Conservation (phyloP, 163 green algal genomes). For the Chlorella variabilis region DNA sequence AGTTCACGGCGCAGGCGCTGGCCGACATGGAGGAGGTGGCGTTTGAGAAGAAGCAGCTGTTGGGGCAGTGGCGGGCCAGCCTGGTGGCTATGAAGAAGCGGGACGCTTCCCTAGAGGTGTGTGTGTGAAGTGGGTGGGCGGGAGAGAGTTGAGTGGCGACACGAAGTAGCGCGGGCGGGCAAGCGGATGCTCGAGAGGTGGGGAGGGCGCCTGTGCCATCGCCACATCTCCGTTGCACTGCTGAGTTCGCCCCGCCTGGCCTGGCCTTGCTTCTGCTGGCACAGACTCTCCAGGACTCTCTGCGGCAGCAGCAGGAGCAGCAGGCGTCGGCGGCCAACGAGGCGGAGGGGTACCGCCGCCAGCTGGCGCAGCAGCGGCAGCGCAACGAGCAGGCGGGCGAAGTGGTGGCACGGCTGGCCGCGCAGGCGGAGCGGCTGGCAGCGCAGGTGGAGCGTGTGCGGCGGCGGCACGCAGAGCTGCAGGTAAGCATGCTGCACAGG, state of each 20-base stretch:
- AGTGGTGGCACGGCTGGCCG: conserved; percentile 77
- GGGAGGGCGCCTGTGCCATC: too few species aligned
- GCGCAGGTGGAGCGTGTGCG: conserved; percentile 61
- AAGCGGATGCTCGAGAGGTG: too few species aligned
- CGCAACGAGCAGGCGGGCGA: conserved; percentile 79
- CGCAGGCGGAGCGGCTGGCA: conserved; percentile 63
- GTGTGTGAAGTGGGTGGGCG: too few species aligned
- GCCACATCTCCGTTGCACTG: too few species aligned
- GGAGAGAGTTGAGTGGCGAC: too few species aligned
- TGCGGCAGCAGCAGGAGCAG: conserved; percentile 83
- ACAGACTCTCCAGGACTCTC: conserved; percentile 75
- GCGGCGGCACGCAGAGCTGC: conserved; percentile 41
- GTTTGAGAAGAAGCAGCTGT: conserved; percentile 92
- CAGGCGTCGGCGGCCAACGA: conserved; percentile 72
- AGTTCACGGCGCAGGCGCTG: conserved; percentile 83
- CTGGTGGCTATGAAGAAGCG: conserved; percentile 75
- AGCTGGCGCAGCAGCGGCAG: conserved; percentile 76
- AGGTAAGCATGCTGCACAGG: conserved; percentile 1
- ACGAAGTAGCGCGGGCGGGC: too few species aligned
- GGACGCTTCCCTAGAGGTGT: conserved; percentile 59
- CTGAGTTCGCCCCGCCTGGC: too few species aligned
- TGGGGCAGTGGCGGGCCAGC: conserved; percentile 79
- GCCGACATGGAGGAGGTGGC: conserved; percentile 88
- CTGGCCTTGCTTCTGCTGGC: too few species aligned
- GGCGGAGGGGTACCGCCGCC: conserved; percentile 75